Evolutionary conservation across 2,329 filamentous ascomycete genomes (phyloP).

Genomic region (Neocatenulostroma microsporum): DNA sequence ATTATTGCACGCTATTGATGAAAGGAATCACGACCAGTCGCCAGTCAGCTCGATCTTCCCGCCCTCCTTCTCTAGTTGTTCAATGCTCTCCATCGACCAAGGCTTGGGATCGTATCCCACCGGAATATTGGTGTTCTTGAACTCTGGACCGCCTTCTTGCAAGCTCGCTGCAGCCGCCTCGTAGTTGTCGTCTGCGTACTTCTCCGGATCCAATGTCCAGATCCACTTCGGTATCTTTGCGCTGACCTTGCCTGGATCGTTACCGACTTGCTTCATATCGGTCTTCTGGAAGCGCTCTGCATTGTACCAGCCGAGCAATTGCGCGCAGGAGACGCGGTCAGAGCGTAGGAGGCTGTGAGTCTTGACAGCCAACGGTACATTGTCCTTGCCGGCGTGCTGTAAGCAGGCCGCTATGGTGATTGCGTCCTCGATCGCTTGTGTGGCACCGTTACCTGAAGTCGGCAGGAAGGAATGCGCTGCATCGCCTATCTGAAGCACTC

Average conservation of each 20-base stretch:
- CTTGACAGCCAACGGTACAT: constrained; percentile 25
- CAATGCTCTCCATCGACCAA: constrained; percentile 16
- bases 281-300: constrained; percentile 16
- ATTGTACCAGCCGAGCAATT: constrained; percentile 20
- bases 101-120: constrained; percentile 8
- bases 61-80: constrained; percentile 13
- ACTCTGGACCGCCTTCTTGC: constrained; percentile 6
- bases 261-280: constrained; percentile 11
- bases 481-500: constrained; percentile 47
- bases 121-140: constrained; percentile 18
- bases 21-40: constrained; percentile 17
- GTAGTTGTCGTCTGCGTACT: constrained; percentile 16
- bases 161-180: constrained; percentile 10
- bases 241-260: constrained; percentile 13
- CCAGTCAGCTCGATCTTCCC: constrained; percentile 13
- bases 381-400: constrained; percentile 35
- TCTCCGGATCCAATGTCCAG: constrained; percentile 15
- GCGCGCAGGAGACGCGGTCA: constrained; percentile 16
- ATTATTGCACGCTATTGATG: no score
- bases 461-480: constrained; percentile 49
- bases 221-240: constrained; percentile 16
- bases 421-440: constrained; percentile 48
- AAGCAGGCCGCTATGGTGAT: constrained; percentile 41
- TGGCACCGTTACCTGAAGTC: constrained; percentile 47
- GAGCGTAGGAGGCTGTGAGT: constrained; percentile 29